phyloP scores from a whole-genome alignment of 352 stramenopile genomes.

The Poterioochromonas sp. region DNA sequence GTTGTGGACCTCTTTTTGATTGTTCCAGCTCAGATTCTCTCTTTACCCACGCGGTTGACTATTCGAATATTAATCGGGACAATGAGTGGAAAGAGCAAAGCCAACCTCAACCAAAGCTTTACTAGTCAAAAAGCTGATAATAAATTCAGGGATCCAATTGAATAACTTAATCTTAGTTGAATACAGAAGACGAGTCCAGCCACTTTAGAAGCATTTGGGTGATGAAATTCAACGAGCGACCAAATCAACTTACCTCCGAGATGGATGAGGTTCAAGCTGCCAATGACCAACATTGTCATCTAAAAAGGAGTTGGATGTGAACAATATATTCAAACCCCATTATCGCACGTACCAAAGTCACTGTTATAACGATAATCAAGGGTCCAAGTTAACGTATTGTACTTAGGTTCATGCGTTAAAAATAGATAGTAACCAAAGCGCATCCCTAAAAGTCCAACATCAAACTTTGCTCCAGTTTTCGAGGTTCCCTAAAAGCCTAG shows the following conservation, averaged over 20 bases:
- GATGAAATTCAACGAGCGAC: not conserved
- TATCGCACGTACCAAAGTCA: conserved; percentile 29
- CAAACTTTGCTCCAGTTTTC: conserved; percentile 17
- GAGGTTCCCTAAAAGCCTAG: conserved; percentile 8
- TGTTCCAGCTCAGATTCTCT: not conserved
- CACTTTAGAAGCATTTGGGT: not conserved
- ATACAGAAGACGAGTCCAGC: conserved; percentile 26
- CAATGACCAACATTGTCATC: conserved; percentile 33
- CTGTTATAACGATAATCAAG: conserved; percentile 25
- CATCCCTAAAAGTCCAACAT: conserved; percentile 20
- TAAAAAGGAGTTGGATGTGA: not conserved
- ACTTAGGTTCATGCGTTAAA: conserved; percentile 17
- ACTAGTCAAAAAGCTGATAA: conserved; percentile 21
- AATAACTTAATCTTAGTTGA: conserved; percentile 20
- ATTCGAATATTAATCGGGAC: not conserved
- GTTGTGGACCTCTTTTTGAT: no score
- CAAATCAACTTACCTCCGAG: conserved; percentile 21
- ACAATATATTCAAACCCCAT: not conserved
- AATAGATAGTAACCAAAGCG: conserved; percentile 21
- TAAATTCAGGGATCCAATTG: conserved; percentile 27
- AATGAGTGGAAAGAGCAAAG: not conserved
- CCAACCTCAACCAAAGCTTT: conserved; percentile 8
- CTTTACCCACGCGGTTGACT: conserved; percentile 32
- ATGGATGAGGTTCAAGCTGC: conserved; percentile 27
- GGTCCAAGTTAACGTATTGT: conserved; percentile 35